A percentile compares a stretch with the other conserved stretches of the same genome.
Conservation (phyloP, 225 moss, liverwort and hornwort species). For the Rhytidiadelphus loreus region DNA sequence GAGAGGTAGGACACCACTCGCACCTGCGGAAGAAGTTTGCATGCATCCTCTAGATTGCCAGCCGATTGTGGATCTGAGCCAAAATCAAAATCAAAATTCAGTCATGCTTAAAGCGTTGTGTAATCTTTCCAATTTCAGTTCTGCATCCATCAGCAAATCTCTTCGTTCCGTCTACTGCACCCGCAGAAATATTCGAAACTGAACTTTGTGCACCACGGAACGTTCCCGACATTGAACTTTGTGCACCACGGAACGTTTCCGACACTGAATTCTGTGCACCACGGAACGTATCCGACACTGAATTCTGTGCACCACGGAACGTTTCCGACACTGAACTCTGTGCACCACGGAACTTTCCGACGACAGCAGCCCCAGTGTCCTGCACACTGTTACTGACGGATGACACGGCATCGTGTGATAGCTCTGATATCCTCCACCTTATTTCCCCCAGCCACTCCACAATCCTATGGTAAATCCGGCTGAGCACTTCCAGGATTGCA, state of each 20-base stretch:
- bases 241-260: slow-evolving; percentile 13
- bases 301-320: not conserved
- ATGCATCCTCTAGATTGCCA: slow-evolving; percentile 3
- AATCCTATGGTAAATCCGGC: slow-evolving; percentile 17
- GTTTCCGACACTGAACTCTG: not conserved
- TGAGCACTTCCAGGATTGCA: slow-evolving; percentile 23
- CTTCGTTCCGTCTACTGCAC: slow-evolving; percentile 56
- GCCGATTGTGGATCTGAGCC: slow-evolving; percentile 11
- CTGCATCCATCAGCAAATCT: slow-evolving; percentile 62
- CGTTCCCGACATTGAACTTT: slow-evolving; percentile 19
- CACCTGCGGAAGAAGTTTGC: slow-evolving; percentile 7
- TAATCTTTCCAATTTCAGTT: slow-evolving; percentile 66
- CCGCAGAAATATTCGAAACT: slow-evolving; percentile 32
- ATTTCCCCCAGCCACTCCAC: slow-evolving; percentile 28
- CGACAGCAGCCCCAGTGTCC: slow-evolving; percentile 21
- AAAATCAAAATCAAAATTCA: slow-evolving; percentile 6
- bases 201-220: slow-evolving; percentile 21
- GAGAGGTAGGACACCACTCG: slow-evolving; percentile 9
- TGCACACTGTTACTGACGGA: slow-evolving; percentile 34
- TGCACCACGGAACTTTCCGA: not conserved
- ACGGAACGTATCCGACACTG: not conserved
- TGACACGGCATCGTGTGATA: slow-evolving; percentile 28
- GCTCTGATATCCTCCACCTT: slow-evolving; percentile 22
- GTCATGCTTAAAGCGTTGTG: slow-evolving; percentile 45
- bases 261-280: not conserved